phyloP scores from a whole-genome alignment of 1,139 yeast genomes.

The Kodamaea sp. region DNA sequence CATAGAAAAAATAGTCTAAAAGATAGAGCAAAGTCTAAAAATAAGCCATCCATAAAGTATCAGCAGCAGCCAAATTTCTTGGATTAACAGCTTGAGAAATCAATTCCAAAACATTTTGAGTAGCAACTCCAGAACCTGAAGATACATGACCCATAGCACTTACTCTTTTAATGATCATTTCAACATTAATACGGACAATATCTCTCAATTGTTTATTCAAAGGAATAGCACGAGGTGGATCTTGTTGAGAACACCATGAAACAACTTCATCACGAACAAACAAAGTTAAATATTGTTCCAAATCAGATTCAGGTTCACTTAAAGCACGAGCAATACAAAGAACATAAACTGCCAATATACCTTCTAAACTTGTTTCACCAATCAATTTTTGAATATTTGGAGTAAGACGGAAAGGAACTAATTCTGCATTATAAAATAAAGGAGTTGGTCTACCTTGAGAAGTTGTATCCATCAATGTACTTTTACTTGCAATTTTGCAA shows the following conservation, averaged over 20 bases:
- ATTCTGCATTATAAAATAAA: slow-evolving; percentile 86
- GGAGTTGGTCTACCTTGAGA: slow-evolving; percentile 64
- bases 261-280: slow-evolving; percentile 94
- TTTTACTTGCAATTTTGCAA: slow-evolving; percentile 65
- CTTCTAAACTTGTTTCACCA: slow-evolving; percentile 92
- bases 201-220: slow-evolving; percentile 82
- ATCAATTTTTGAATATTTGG: slow-evolving; percentile 92
- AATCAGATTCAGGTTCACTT: slow-evolving; percentile 85
- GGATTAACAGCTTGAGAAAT: slow-evolving; percentile 97
- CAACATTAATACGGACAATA: slow-evolving; percentile 86
- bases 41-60: slow-evolving; percentile 95
- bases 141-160: slow-evolving; percentile 76
- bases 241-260: slow-evolving; percentile 89
- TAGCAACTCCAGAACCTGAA: slow-evolving; percentile 73
- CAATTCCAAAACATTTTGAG: slow-evolving; percentile 87
- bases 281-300: slow-evolving; percentile 81
- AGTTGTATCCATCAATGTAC: slow-evolving; percentile 48
- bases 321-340: slow-evolving; percentile 85
- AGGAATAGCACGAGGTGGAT: slow-evolving; percentile 57
- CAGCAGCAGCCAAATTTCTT: slow-evolving; percentile 87
- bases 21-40: slow-evolving; percentile 33
- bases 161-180: slow-evolving; percentile 67
- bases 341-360: slow-evolving; percentile 80
- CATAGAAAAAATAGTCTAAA: too few relatives aligned
- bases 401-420: slow-evolving; percentile 94